Evolutionary conservation across 768 basidiomycete species (phyloP).

Genomic region (Tulasnella sp.): DNA sequence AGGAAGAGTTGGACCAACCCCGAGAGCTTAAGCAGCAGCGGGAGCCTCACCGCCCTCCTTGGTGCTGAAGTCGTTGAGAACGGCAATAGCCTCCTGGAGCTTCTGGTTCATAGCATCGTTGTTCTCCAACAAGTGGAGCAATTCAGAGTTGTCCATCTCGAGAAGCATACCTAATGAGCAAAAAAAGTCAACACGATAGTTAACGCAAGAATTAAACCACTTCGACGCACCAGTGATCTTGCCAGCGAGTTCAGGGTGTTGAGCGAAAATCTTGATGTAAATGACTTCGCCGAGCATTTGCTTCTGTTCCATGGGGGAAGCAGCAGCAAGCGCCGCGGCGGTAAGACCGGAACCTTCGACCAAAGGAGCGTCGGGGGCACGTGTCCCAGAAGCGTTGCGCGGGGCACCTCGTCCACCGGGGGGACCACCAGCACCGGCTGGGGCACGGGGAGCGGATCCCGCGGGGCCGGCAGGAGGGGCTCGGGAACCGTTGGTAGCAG

Average conservation of each 20-base stretch:
- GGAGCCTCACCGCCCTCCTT: conserved; percentile 33
- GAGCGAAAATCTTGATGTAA: conserved; percentile 85
- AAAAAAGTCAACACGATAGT: background rate
- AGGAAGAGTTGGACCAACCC: background rate
- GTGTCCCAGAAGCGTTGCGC: conserved; percentile 35
- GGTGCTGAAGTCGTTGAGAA: conserved; percentile 78
- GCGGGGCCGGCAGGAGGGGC: conserved; percentile 35
- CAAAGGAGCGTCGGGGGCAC: conserved; percentile 39
- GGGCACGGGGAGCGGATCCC: conserved; percentile 33
- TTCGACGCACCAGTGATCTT: conserved; percentile 75
- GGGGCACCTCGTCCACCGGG: conserved; percentile 35
- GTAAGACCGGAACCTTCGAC: conserved; percentile 55
- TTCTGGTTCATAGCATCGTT: conserved; percentile 80
- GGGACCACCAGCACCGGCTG: conserved; percentile 32
- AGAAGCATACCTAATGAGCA: conserved; percentile 63
- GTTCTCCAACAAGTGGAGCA: conserved; percentile 81
- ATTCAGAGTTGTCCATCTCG: conserved; percentile 96
- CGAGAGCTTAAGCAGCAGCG: background rate
- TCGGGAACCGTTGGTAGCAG: conserved; percentile 42
- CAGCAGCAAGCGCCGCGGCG: conserved; percentile 56
- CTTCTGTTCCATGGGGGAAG: conserved; percentile 83
- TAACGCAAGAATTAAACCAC: background rate
- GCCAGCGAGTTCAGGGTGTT: conserved; percentile 90
- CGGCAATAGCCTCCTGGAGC: conserved; percentile 84
- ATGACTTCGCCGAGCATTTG: conserved; percentile 97